Base-by-base conservation (phyloP, 1,284 basidiomycete genomes). In the Mrakiaceae sp. region DNA sequence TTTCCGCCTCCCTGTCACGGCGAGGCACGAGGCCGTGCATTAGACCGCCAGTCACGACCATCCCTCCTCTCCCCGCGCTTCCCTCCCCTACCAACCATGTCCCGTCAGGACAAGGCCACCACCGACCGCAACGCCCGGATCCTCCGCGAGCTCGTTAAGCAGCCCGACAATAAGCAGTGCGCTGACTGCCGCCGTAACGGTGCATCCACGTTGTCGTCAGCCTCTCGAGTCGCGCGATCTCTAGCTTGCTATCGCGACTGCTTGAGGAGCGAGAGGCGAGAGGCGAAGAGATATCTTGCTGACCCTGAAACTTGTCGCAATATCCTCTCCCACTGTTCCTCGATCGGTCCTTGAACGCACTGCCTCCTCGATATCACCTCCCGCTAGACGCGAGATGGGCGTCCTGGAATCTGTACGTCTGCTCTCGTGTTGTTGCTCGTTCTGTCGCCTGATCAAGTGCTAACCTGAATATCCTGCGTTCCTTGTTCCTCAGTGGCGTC, bases 121-220 rank as follows among this genome's bases (percentile, higher is more conserved):
- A 88, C 87, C 3, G 90, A 93, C 67, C 79, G 83, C 67, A 83
- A 90, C 73, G 80, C 90, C 48, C 82, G 83, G 65, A 86, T 83
- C 12, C 82, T 96, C 14, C 81, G 90, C 60, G 91, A 92, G 70
- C 82, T 95, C 47, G 83, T 96, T 63, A 93, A 89, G 75, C 80
- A 80, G 59, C 87, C 90, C 39, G 92, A 95, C 70, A 98, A 98
- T 79, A 98, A 95, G 78, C 76, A 87, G 27, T 97, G 94, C 71
- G 89, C 89, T 0, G 92, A 96, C 74, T 96, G 92, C 79, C 92
- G 94, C 74, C 84, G 86, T 70, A 93, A 95, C 76, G 92, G 91
- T 88, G 69, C 61, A 83, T 68, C 58, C 58, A 63, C 59, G 57
- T 60, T 46, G 53, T 55, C 59, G 27, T 40, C 16, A 27, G 27